These are phyloP conservation scores for Lathyrus aphaca DNA, from an alignment of 306 rosid genomes.

Conservation along the genomic window DNA sequence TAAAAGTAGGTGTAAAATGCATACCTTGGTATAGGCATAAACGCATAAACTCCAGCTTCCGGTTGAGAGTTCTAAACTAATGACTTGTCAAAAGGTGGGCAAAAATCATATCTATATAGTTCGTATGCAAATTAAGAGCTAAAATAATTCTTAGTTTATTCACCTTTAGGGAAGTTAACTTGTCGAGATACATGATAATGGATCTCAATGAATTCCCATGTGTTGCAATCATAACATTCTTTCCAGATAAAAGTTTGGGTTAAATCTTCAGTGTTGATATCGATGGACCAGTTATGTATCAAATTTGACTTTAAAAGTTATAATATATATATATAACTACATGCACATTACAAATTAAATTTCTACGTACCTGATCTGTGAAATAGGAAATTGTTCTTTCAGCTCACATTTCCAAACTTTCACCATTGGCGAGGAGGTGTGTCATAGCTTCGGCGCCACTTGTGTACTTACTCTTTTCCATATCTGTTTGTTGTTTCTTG, in stretches of 20 bases:
- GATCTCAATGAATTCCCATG: slow-evolving; percentile 98
- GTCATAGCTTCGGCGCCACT: slow-evolving; percentile 98
- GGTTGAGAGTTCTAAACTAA: slow-evolving; percentile 89
- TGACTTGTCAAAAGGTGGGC: slow-evolving; percentile 59
- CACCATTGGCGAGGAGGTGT: slow-evolving; percentile 96
- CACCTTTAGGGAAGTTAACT: slow-evolving; percentile 97
- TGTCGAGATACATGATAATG: slow-evolving; percentile 96
- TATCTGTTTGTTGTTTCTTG: slow-evolving; percentile 98
- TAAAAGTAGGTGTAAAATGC: too few species aligned
- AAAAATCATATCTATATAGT: slow-evolving; percentile 19
- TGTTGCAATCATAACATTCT: slow-evolving; percentile 95
- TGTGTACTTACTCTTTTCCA: slow-evolving; percentile 94
- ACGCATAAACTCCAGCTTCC: slow-evolving; percentile 97
- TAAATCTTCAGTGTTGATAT: slow-evolving; percentile 66
- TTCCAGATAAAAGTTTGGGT: slow-evolving; percentile 87
- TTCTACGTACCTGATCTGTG: slow-evolving; percentile 67
- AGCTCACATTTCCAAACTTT: slow-evolving; percentile 99
- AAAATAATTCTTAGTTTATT: slow-evolving; percentile 10
- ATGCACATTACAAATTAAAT: not conserved
- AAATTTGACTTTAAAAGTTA: slow-evolving; percentile 25
- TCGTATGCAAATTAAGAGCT: not conserved
- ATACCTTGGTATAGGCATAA: too few species aligned
- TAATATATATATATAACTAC: slow-evolving; percentile 14
- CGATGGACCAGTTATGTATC: slow-evolving; percentile 39
- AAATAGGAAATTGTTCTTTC: slow-evolving; percentile 98